Evolutionary conservation across 2,329 filamentous ascomycete species (phyloP).

Genomic region (Penicillium sumatraense): DNA sequence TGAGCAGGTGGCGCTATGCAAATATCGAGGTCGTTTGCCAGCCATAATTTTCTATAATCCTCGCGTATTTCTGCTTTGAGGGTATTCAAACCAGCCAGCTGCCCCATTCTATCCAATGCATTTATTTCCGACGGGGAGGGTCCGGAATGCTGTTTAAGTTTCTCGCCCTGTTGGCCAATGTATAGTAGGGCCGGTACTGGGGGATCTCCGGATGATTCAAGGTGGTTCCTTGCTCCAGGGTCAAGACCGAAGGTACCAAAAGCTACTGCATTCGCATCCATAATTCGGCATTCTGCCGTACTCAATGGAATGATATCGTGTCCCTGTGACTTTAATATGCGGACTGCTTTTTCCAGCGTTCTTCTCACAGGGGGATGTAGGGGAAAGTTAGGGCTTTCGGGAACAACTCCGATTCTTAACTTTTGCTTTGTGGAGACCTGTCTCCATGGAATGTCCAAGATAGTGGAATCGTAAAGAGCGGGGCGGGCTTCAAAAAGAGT

Average conservation of each 20-base stretch:
- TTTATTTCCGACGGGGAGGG: slow-evolving; percentile 11
- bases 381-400: slow-evolving; percentile 52
- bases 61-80: slow-evolving; percentile 40
- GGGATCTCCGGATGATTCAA: slow-evolving; percentile 31
- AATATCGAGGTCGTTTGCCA: slow-evolving; percentile 53
- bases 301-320: slow-evolving; percentile 47
- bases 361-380: slow-evolving; percentile 56
- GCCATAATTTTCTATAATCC: slow-evolving; percentile 48
- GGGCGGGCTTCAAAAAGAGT: slow-evolving; percentile 17
- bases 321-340: slow-evolving; percentile 46
- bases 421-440: slow-evolving; percentile 16
- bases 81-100: slow-evolving; percentile 23
- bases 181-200: slow-evolving; percentile 23
- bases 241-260: slow-evolving; percentile 30
- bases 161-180: slow-evolving; percentile 13
- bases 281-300: slow-evolving; percentile 12
- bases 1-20: slow-evolving; percentile 54
- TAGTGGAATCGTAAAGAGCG: slow-evolving; percentile 23
- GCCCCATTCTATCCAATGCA: slow-evolving; percentile 18
- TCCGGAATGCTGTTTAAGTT: slow-evolving; percentile 2
- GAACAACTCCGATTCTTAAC: slow-evolving; percentile 54
- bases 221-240: slow-evolving; percentile 13
- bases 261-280: slow-evolving; percentile 26
- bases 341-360: slow-evolving; percentile 45
- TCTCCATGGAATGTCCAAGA: slow-evolving; percentile 26